phyloP scores from a whole-genome alignment of 2,329 filamentous ascomycete genomes.

The Fusarium circinatum region DNA sequence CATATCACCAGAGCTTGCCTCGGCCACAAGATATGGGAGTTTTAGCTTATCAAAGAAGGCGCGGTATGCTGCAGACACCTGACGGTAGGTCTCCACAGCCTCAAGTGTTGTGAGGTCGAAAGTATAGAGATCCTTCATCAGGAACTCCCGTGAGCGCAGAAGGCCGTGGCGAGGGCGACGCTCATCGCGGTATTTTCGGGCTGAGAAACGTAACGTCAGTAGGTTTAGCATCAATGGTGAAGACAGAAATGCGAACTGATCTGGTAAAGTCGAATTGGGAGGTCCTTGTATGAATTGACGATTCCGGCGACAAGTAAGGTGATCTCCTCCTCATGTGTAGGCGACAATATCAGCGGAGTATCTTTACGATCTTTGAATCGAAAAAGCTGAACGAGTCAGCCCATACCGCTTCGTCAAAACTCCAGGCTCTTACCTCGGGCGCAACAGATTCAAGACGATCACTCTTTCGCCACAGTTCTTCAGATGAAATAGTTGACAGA shows the following conservation, averaged over 20 bases:
- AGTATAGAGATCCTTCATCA: constrained; percentile 99
- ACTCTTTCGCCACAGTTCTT: constrained; percentile 83
- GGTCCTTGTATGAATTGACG: constrained; percentile 83
- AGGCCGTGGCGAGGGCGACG: constrained; percentile 87
- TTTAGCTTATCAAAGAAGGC: constrained; percentile 84
- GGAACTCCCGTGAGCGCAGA: constrained; percentile 87
- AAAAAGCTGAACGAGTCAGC: constrained; percentile 71
- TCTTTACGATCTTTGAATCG: constrained; percentile 82
- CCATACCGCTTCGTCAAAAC: neutral
- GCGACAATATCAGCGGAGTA: constrained; percentile 79
- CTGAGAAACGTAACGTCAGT: constrained; percentile 54
- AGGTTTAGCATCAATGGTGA: neutral
- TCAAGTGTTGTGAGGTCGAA: constrained; percentile 77
- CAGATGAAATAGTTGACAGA: constrained; percentile 85
- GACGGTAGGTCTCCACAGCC: constrained; percentile 83
- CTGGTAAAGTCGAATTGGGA: constrained; percentile 90
- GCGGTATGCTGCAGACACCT: constrained; percentile 78
- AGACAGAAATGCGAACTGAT: constrained; percentile 65
- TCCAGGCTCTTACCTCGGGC: constrained; percentile 70
- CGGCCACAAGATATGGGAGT: constrained; percentile 83
- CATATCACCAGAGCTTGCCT: constrained; percentile 96
- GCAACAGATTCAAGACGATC: constrained; percentile 79
- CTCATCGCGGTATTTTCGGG: constrained; percentile 95
- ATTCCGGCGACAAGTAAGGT: constrained; percentile 79
- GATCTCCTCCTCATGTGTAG: constrained; percentile 97